These are phyloP conservation scores for Chaetomium sp. DNA, from an alignment of 2,329 filamentous ascomycete species.

Conservation along the genomic window DNA sequence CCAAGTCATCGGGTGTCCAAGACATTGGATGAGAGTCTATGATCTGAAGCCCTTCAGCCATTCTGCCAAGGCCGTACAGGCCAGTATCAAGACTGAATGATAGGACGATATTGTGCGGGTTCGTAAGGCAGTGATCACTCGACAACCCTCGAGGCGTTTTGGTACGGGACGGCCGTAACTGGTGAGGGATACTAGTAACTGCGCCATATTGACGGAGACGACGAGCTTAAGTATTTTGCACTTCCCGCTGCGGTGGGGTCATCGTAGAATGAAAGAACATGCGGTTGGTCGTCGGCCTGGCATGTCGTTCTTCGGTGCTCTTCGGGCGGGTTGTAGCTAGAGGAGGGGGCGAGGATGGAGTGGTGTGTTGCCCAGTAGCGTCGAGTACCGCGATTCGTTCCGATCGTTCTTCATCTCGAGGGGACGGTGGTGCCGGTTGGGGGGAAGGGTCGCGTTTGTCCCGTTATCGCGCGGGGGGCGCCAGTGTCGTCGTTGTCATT, in stretches of 20 bases:
- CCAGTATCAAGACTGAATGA: not conserved
- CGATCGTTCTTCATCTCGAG: not conserved
- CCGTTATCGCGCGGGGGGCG: not conserved
- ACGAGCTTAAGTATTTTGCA: slow-evolving; percentile 8
- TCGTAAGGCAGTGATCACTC: not conserved
- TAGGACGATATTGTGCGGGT: not conserved
- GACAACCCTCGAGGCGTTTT: not conserved
- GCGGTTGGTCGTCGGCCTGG: slow-evolving; percentile 8
- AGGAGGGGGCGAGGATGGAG: not conserved
- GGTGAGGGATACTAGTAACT: not conserved
- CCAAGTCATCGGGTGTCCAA: slow-evolving; percentile 24
- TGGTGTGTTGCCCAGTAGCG: not conserved
- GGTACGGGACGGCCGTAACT: not conserved
- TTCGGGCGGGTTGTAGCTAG: not conserved
- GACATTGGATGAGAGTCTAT: slow-evolving; percentile 23
- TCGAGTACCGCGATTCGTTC: not conserved
- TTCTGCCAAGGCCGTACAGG: not conserved
- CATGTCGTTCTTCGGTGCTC: not conserved
- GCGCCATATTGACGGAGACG: not conserved
- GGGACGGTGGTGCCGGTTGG: not conserved
- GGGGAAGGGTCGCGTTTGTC: not conserved
- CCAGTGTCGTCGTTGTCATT: not conserved
- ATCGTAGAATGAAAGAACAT: not conserved
- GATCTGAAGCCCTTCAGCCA: not conserved
- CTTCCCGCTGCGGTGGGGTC: not conserved